phyloP scores from a whole-genome alignment of 805 yeast genomes.

The Naumovozyma baii region DNA sequence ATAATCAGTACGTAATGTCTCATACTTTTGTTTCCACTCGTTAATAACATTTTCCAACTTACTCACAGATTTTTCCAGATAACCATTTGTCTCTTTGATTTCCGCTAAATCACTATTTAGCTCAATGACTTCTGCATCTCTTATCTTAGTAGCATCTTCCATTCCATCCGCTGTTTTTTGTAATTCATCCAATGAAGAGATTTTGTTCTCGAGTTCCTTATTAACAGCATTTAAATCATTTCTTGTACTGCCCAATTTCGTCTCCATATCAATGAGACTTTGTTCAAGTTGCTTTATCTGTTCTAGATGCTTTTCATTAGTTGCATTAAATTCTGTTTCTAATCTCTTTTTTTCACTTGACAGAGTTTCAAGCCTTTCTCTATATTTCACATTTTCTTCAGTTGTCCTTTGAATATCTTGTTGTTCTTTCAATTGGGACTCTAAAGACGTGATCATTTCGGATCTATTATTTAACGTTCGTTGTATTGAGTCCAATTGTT shows the following conservation, averaged over 20 bases:
- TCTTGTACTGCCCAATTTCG: conserved; percentile 2
- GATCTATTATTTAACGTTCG: not conserved
- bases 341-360: conserved; percentile 5
- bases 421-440: conserved; percentile 4
- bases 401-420: not conserved
- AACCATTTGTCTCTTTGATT: conserved; percentile 22
- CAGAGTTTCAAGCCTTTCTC: conserved; percentile 2
- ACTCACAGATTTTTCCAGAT: conserved; percentile 25
- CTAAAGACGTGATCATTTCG: conserved; percentile 4
- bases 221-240: conserved; percentile 3
- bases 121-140: conserved; percentile 31
- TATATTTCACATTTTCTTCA: not conserved
- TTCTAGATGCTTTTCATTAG: conserved; percentile 3
- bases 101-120: conserved; percentile 29
- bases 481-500: conserved; percentile 1
- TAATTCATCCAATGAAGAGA: conserved; percentile 9
- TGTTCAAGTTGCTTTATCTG: conserved; percentile 1
- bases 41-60: conserved; percentile 25
- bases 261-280: conserved; percentile 1
- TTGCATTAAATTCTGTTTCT: conserved; percentile 7
- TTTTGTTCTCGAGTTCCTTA: conserved; percentile 15
- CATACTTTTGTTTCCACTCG: conserved; percentile 17
- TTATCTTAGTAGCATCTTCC: conserved; percentile 29
- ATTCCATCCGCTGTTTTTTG: conserved; percentile 18
- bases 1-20: conserved; percentile 10